Conservation (phyloP, 352 stramenopile genomes). For the Pythium scleroteichum region DNA sequence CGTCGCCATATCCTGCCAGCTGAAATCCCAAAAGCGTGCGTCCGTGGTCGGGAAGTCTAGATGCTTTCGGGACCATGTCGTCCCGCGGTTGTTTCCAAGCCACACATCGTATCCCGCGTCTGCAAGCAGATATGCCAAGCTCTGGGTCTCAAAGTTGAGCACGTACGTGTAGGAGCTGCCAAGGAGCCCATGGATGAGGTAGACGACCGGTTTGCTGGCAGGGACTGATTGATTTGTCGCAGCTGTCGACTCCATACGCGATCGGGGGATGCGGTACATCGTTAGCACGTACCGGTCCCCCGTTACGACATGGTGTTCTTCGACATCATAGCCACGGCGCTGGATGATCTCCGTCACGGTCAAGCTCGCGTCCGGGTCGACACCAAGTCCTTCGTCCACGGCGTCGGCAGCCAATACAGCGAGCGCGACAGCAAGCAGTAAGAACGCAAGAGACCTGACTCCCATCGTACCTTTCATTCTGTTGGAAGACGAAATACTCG, state of each 20-base stretch:
- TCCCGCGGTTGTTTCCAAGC: constrained; percentile 66
- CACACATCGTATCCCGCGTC: constrained; percentile 66
- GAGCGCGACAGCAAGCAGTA: constrained; percentile 1
- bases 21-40: constrained; percentile 55
- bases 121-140: constrained; percentile 54
- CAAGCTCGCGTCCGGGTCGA: constrained; percentile 47
- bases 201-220: constrained; percentile 45
- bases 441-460: neutral
- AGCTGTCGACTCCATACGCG: constrained; percentile 49
- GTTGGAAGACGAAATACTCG: neutral
- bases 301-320: constrained; percentile 61
- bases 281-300: constrained; percentile 61
- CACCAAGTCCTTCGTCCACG: constrained; percentile 17
- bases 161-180: constrained; percentile 67
- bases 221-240: constrained; percentile 6
- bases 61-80: constrained; percentile 55
- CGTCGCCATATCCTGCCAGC: constrained; percentile 54
- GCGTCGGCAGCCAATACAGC: constrained; percentile 17
- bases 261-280: constrained; percentile 65
- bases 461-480: too few species aligned
- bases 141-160: constrained; percentile 61
- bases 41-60: constrained; percentile 42
- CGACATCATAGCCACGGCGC: constrained; percentile 49
- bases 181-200: constrained; percentile 53
- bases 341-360: constrained; percentile 53